Percentiles rank a stretch among this genome's conserved stretches.
Conservation (phyloP, 2,329 filamentous ascomycete genomes). For the Penicillium sp. region DNA sequence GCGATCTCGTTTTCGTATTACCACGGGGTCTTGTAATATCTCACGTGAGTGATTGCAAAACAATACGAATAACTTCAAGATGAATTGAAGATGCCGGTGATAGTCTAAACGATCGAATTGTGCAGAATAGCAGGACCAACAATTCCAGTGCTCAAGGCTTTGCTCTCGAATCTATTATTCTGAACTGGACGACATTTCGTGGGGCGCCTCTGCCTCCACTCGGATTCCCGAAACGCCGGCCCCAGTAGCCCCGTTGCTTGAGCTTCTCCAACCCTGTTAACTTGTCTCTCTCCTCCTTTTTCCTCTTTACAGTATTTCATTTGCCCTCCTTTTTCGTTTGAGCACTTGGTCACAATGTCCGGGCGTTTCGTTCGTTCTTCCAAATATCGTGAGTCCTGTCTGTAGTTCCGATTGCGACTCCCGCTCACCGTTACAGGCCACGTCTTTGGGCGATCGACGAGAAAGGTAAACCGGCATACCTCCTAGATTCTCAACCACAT, state of each 20-base stretch:
- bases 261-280: slow-evolving; percentile 14
- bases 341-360: slow-evolving; percentile 51
- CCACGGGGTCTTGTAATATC: not conserved
- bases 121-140: not conserved
- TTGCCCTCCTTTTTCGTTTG: slow-evolving; percentile 8
- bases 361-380: slow-evolving; percentile 70
- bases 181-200: slow-evolving; percentile 4
- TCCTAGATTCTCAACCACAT: not conserved
- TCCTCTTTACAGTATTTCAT: slow-evolving; percentile 8
- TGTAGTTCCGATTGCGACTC: slow-evolving; percentile 19
- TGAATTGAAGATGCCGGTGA: not conserved
- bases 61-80: not conserved
- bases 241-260: slow-evolving; percentile 26
- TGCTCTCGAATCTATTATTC: not conserved
- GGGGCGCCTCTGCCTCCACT: slow-evolving; percentile 11
- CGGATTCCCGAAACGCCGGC: slow-evolving; percentile 20
- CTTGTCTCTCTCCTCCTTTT: slow-evolving; percentile 20
- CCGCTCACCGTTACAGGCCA: slow-evolving; percentile 63
- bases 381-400: slow-evolving; percentile 61
- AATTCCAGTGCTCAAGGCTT: not conserved
- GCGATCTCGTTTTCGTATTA: slow-evolving; percentile 8
- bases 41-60: not conserved
- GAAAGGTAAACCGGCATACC: slow-evolving; percentile 57
- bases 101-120: not conserved
- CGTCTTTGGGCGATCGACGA: slow-evolving; percentile 92